Percentiles rank a stretch among this genome's conserved stretches.
Evolutionary conservation across 2,329 filamentous ascomycete genomes (phyloP).

Genomic region (Plenodomus tracheiphilus): DNA sequence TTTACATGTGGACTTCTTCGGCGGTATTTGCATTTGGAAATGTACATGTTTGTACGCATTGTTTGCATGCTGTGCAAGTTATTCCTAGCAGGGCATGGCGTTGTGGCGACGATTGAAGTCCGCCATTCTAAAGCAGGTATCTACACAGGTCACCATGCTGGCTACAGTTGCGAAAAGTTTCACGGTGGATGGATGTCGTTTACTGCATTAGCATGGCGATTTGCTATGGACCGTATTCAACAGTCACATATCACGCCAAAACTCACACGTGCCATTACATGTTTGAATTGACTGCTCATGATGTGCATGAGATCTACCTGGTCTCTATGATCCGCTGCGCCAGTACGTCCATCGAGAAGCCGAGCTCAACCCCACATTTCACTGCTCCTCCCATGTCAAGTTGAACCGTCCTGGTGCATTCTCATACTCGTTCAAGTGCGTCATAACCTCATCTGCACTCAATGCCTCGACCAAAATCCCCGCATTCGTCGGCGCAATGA

Average conservation of each 20-base stretch:
- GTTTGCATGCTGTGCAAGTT: slow-evolving; percentile 3
- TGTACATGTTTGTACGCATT: background rate
- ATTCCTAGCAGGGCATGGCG: slow-evolving; percentile 25
- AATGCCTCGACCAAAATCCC: slow-evolving; percentile 78
- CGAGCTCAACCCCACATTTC: background rate
- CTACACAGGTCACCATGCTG: background rate
- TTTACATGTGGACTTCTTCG: background rate
- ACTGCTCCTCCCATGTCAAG: slow-evolving; percentile 71
- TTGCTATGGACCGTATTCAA: background rate
- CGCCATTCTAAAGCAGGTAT: background rate
- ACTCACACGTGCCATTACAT: background rate
- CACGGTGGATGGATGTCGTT: background rate
- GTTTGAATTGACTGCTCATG: no score
- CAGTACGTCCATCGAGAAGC: background rate
- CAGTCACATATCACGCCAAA: background rate
- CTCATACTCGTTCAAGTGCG: slow-evolving; percentile 72
- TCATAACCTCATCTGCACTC: slow-evolving; percentile 72
- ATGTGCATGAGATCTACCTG: background rate
- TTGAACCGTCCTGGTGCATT: slow-evolving; percentile 75
- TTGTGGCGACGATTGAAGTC: slow-evolving; percentile 10
- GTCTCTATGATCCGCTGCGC: background rate
- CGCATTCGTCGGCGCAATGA: slow-evolving; percentile 71
- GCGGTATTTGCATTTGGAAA: background rate
- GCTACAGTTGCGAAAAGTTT: background rate
- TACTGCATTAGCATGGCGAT: background rate